Conservation (phyloP, 2,329 filamentous ascomycete genomes). For the Xylariomycetidae sp. region DNA sequence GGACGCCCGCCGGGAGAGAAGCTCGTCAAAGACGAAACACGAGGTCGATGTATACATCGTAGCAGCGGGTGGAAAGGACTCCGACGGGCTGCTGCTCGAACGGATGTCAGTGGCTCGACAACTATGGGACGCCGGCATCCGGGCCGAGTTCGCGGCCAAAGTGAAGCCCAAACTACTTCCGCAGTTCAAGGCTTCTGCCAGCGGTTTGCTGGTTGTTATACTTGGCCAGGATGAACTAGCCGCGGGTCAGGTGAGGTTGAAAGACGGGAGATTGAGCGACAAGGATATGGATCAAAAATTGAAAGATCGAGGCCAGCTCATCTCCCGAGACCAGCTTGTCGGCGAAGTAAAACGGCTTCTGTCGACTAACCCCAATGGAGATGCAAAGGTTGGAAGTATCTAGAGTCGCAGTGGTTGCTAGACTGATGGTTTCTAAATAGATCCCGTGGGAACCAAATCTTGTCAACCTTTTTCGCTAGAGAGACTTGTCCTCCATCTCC, state of each 20-base stretch:
- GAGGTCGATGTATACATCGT: conserved; percentile 73
- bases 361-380: too few relatives aligned
- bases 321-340: background rate
- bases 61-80: conserved; percentile 71
- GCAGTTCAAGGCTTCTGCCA: background rate
- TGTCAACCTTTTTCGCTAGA: too few relatives aligned
- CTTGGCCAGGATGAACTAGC: conserved; percentile 1
- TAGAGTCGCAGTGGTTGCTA: too few relatives aligned
- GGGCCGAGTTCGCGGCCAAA: conserved; percentile 68
- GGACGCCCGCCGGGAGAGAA: conserved; percentile 64
- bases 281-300: conserved; percentile 4
- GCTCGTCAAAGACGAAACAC: conserved; percentile 35
- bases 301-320: conserved; percentile 2
- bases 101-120: conserved; percentile 62
- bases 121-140: conserved; percentile 64
- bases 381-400: too few relatives aligned
- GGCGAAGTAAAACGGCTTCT: background rate
- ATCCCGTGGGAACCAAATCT: too few relatives aligned
- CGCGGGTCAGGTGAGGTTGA: background rate
- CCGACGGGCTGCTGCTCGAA: conserved; percentile 63
- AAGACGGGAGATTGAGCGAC: background rate
- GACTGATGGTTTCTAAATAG: too few relatives aligned
- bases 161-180: conserved; percentile 61
- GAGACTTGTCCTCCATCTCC: too few relatives aligned
- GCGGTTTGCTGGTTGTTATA: background rate